These are phyloP conservation scores for Hypholoma sublateritium DNA, from an alignment of 768 basidiomycete genomes.

Conservation along the genomic window DNA sequence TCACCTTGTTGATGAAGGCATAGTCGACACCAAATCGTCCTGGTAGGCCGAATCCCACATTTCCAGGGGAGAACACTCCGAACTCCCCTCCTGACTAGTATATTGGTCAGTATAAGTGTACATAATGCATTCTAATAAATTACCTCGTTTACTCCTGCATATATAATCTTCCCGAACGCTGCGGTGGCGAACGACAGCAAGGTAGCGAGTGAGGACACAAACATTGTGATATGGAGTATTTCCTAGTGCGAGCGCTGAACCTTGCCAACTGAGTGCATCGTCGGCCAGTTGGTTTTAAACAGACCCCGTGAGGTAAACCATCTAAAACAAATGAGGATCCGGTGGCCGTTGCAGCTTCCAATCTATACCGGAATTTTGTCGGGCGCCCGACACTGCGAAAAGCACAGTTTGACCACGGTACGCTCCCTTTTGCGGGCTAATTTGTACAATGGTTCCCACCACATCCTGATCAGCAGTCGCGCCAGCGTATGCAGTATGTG, in stretches of 20 bases:
- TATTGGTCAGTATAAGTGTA: background rate
- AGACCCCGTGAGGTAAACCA: constrained; percentile 8
- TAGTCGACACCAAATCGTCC: constrained; percentile 43
- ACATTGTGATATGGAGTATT: constrained; percentile 2
- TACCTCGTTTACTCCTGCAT: constrained; percentile 48
- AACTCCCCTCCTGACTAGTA: constrained; percentile 48
- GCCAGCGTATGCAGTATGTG: constrained; percentile 4
- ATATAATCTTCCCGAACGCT: constrained; percentile 34
- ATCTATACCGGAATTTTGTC: background rate
- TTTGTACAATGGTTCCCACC: constrained; percentile 8
- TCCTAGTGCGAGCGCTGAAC: background rate
- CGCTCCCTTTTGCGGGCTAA: background rate
- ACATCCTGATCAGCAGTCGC: constrained; percentile 11
- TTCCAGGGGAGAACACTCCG: constrained; percentile 36
- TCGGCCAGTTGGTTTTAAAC: constrained; percentile 2
- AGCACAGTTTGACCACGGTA: background rate
- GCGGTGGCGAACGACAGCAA: constrained; percentile 13
- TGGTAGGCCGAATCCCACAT: constrained; percentile 40
- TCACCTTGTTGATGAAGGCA: constrained; percentile 48
- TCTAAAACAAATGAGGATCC: background rate
- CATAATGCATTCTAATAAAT: background rate
- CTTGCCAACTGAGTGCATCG: background rate
- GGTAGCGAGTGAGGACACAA: constrained; percentile 12
- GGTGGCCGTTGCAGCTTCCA: background rate
- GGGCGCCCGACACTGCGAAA: background rate